Base-by-base conservation (phyloP, 345 rosid species). In the Sapria himalayana region DNA sequence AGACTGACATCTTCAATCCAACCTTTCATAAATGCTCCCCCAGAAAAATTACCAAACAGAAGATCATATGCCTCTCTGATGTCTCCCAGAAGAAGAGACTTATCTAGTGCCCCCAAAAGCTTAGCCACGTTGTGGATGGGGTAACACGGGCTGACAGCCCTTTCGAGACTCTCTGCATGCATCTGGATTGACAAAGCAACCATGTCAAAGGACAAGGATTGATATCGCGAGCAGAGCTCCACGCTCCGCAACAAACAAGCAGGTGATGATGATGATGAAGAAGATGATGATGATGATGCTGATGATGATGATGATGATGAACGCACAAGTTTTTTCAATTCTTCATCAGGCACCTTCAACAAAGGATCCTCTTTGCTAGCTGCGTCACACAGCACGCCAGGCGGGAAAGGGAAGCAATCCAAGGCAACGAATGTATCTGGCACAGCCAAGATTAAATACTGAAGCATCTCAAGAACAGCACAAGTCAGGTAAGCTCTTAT, bases 391-490 rank as follows among this genome's bases (percentile, higher is more conserved):
- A 78, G 46, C 25, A 80, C 79, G 49, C 71, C 70, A 11, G 76
- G 46, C 16, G 96, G 99, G 39, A 91, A 70, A 19, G 99, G 96
- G 50, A 91, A 80, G 69, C 89, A 91, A 63, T 91, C 96, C 57
- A 78, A 44, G 42, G 82, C 79, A 62, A 91, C 92, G 68, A 91
- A 91, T 32, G 99, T 71, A 63, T 91, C 92, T 1, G 99, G 96
- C 25, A 78, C 85, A 60, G 85, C 82, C 43, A 74, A 63, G 46
- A 84, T 69, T 71, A 91, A 63, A 57, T 84, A 91, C 29, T 75
- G 81, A 49, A 91, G 71, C 94, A 91, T 75, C 70, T 91, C 99
- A 55, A 64, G 65, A 33, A 84, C 48, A 15, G 99, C 96, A 61
- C 92, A 73, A 31, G 67, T 69, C 34, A 92, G 77, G 60, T 84